Percentiles rank a stretch among this genome's conserved stretches.
Evolutionary conservation across 805 yeast species (phyloP).

Genomic region (Candida wancherniae): DNA sequence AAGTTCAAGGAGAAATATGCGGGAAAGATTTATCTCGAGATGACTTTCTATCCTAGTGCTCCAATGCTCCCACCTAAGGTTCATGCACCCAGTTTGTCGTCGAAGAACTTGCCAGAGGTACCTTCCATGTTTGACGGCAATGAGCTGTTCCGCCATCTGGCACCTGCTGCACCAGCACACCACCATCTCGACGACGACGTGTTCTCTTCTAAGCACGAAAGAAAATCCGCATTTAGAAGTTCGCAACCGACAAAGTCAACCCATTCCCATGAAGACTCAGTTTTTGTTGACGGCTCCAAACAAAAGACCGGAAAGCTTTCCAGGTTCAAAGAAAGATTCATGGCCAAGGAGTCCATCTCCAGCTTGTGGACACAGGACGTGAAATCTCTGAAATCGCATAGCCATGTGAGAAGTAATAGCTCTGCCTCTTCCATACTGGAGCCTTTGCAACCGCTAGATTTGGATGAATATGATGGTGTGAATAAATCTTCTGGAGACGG

Average conservation of each 20-base stretch:
- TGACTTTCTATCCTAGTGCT: conserved; percentile 77
- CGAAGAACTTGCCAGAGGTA: conserved; percentile 12
- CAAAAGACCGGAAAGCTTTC: conserved; percentile 26
- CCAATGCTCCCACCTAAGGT: conserved; percentile 41
- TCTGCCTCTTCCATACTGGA: too few relatives aligned
- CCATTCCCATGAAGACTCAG: conserved; percentile 1
- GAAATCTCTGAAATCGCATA: too few relatives aligned
- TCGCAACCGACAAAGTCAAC: too few relatives aligned
- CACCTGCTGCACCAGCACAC: conserved; percentile 7
- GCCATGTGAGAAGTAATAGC: too few relatives aligned
- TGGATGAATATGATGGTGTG: too few relatives aligned
- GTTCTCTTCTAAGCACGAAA: too few relatives aligned
- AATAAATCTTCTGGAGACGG: too few relatives aligned
- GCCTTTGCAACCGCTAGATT: too few relatives aligned
- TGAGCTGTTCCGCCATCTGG: conserved; percentile 9
- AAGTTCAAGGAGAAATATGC: conserved; percentile 67
- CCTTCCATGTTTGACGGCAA: conserved; percentile 4
- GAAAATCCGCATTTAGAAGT: too few relatives aligned
- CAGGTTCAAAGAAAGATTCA: conserved; percentile 30
- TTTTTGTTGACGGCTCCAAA: conserved; percentile 15
- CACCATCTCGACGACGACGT: conserved; percentile 7
- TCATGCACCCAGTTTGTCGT: conserved; percentile 2
- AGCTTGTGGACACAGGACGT: conserved; percentile 19
- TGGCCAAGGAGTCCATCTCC: conserved; percentile 31
- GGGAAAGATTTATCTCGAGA: conserved; percentile 83